These are phyloP conservation scores for Ricinus communis DNA, from an alignment of 345 rosid genomes.

Conservation along the genomic window DNA sequence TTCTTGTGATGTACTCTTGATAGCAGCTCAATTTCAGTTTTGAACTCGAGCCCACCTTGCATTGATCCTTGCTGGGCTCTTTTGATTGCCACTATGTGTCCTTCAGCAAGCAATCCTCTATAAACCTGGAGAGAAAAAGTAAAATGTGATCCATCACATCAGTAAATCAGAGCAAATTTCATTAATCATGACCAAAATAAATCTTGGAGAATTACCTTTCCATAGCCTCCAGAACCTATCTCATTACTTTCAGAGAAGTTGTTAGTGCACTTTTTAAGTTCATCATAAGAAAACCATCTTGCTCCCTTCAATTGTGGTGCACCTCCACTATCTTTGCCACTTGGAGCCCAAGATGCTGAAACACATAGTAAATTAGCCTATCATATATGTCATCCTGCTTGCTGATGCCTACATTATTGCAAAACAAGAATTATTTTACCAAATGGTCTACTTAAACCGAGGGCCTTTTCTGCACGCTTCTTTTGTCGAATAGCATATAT, in stretches of 20 bases:
- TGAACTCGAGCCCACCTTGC: conserved; percentile 94
- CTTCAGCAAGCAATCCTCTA: conserved; percentile 74
- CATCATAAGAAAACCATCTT: conserved; percentile 90
- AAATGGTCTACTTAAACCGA: conserved; percentile 77
- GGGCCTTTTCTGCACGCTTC: conserved; percentile 94
- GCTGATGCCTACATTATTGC: not conserved
- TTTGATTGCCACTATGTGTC: conserved; percentile 78
- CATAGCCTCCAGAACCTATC: conserved; percentile 94
- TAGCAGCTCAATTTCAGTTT: conserved; percentile 93
- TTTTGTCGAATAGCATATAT: conserved; percentile 82
- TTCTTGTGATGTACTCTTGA: conserved; percentile 96
- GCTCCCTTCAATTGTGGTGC: conserved; percentile 96
- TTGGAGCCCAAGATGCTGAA: conserved; percentile 88
- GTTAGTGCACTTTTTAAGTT: conserved; percentile 74
- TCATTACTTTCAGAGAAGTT: conserved; percentile 70
- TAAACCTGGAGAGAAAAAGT: conserved; percentile 53
- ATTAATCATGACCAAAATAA: not conserved
- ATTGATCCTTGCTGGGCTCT: conserved; percentile 89
- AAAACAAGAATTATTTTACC: conserved; percentile 44
- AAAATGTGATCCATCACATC: not conserved
- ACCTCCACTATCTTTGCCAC: conserved; percentile 81
- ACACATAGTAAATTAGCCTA: not conserved
- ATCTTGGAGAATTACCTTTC: conserved; percentile 52
- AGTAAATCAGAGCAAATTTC: not conserved
- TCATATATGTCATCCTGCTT: not conserved